Base-by-base conservation (phyloP, 805 yeast species). In the Nadsonia fulvescens region DNA sequence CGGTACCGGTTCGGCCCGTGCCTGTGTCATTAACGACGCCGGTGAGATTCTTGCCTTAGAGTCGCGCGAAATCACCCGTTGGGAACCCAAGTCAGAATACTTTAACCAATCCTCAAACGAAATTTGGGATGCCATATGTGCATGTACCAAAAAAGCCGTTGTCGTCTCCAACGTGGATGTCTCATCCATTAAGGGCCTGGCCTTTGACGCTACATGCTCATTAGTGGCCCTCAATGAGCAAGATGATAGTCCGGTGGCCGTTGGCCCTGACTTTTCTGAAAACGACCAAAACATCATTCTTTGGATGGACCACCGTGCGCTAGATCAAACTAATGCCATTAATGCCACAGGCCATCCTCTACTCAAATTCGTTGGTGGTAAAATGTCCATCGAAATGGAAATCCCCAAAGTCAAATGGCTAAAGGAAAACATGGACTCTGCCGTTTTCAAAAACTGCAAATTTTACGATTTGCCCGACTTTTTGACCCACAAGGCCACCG, bases 301-400 rank as follows among this genome's bases (percentile, higher is more conserved):
- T 35, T 89, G 98, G 98, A 86, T 89, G 96, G 98, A 89, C 54
- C 98, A 89, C 51, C 66, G 98, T 36, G 95, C 96, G 1, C 71
- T 62, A 9, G 56, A 58, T 5, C 94, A 86, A 46, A 82, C 94
- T 8, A 56, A 67, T 30, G 65, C 57, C 30, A 82, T 89, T 47
- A 86, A 86, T 51, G 66, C 72, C 21, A 75, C 93, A 0, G 63
- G 64, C 18, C 91, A 81, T 44, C 68, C 66, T 43, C 68, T 78
- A 31, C 61, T 89, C 43, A 75, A 78, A 47, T 89, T 79, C 47
- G 96, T 89, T 11, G 98, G 98, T 32, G 96, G 96, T 11, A 73
- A 71, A 41, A 86, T 89, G 95, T 82, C 95, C 26, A 76, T 89
- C 43, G 98, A 86, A 51, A 89, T 89, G 96, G 96, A 89, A 47